Conservation (phyloP, 2,329 filamentous ascomycete genomes). For the Sordariomycetes sp. region DNA sequence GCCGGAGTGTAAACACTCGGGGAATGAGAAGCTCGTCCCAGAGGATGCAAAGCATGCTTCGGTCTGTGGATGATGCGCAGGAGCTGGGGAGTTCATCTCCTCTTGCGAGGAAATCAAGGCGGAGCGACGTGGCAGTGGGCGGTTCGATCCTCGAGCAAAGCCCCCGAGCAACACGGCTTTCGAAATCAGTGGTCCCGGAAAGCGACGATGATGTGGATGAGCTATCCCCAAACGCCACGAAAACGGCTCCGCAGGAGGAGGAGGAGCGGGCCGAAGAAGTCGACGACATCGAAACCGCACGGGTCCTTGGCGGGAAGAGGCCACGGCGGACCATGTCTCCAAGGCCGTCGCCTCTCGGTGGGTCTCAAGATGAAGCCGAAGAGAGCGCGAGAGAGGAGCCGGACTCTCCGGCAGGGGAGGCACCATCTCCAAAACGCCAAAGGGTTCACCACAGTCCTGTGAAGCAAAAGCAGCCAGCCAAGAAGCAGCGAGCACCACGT, state of each 20-base stretch:
- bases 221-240: slow-evolving; percentile 18
- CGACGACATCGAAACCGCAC: slow-evolving; percentile 21
- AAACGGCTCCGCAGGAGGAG: slow-evolving; percentile 12
- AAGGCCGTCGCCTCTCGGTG: neutral
- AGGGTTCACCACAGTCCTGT: slow-evolving; percentile 7
- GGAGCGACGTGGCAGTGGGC: slow-evolving; percentile 18
- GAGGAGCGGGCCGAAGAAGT: slow-evolving; percentile 32
- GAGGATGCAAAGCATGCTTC: neutral
- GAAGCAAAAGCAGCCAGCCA: slow-evolving; percentile 3
- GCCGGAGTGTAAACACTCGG: slow-evolving; percentile 17
- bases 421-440: slow-evolving; percentile 8
- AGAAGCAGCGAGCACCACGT: neutral
- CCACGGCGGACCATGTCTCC: slow-evolving; percentile 6
- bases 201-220: slow-evolving; percentile 17
- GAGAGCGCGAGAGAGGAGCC: neutral
- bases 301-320: slow-evolving; percentile 18
- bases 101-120: slow-evolving; percentile 27
- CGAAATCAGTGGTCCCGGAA: slow-evolving; percentile 3
- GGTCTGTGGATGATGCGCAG: neutral
- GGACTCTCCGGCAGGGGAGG: slow-evolving; percentile 4
- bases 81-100: slow-evolving; percentile 24
- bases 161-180: slow-evolving; percentile 5
- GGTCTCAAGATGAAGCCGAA: neutral
- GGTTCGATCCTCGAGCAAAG: slow-evolving; percentile 14
- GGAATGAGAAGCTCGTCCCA: neutral